These are phyloP conservation scores for Dichotomopilus funicola DNA, from an alignment of 2,329 filamentous ascomycete species.

Conservation along the genomic window DNA sequence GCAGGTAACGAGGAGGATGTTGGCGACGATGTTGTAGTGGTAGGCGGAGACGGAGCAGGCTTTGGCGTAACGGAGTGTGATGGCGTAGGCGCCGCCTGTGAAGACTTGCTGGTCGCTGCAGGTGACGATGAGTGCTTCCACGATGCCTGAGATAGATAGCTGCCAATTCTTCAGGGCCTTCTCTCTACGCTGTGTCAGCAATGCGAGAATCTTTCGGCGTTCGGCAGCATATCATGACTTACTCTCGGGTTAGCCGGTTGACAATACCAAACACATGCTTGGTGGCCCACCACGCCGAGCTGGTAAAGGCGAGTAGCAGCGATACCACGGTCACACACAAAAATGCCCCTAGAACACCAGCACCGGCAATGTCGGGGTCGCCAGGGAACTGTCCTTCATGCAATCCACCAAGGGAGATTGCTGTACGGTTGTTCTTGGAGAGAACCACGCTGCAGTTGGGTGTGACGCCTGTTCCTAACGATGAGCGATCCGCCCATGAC, in stretches of 20 bases:
- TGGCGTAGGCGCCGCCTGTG: conserved; percentile 32
- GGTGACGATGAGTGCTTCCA: conserved; percentile 28
- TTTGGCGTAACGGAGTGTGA: conserved; percentile 30
- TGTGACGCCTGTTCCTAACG: not conserved
- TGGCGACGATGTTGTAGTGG: conserved; percentile 33
- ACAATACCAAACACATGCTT: conserved; percentile 17
- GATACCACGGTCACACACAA: conserved; percentile 15
- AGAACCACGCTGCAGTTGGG: conserved; percentile 11
- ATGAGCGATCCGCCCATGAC: not conserved
- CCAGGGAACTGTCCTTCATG: conserved; percentile 10
- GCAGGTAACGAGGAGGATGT: conserved; percentile 32
- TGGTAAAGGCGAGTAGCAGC: conserved; percentile 14
- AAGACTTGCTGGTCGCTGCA: conserved; percentile 35
- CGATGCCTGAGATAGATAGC: conserved; percentile 25
- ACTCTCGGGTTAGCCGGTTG: conserved; percentile 6
- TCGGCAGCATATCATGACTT: no score
- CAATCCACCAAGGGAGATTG: conserved; percentile 4
- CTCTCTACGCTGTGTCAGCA: conserved; percentile 10
- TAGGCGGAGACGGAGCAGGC: conserved; percentile 32
- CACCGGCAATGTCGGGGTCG: conserved; percentile 21
- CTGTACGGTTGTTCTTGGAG: conserved; percentile 2
- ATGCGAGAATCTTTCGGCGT: no score
- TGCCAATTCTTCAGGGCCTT: conserved; percentile 8
- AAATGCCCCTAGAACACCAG: conserved; percentile 22
- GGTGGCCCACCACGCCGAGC: conserved; percentile 15